Evolutionary conservation across 441 rosid genomes (phyloP), one percentile per base, ranked within the genome.

Genomic region (Mallotus japonicus): DNA sequence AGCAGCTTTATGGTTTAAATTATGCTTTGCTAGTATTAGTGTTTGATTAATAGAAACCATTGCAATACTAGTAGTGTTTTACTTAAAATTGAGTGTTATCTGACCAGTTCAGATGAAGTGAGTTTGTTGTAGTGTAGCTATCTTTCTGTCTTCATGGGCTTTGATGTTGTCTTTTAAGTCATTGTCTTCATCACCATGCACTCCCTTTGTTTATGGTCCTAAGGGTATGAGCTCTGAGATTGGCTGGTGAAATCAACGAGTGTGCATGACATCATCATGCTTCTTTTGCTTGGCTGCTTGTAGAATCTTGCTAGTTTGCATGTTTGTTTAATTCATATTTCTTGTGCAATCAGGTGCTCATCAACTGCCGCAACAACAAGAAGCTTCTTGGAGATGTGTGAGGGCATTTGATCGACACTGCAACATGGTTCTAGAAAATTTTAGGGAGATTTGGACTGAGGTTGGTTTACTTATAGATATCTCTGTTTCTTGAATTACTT

Each of bases 371-470:
- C 12, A 96, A 96, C 89, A 96, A 96, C 86, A 87, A 81, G 73
- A 96, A 96, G 74, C 94, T 96, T 44, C 91, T 96, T 16, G 99
- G 97, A 4, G 32, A 28, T 89, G 98, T 16, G 99, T 96, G 16
- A 89, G 98, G 58, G 97, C 98, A 0, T 95, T 95, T 63, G 99
- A 92, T 77, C 84, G 98, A 13, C 99, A 91, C 74, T 92, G 97
- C 90, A 92, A 92, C 82, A 95, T 95, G 99, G 98, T 90, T 77
- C 87, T 95, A 14, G 98, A 95, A 75, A 92, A 92, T 74, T 98
- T 95, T 61, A 85, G 89, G 82, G 98, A 95, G 81, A 91, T 92
- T 90, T 95, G 99, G 97, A 91, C 96, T 28, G 98, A 95, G 99
- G 99, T 95, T 54, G 20, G 67, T 71, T 64, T 71, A 19, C n/a